Evolutionary conservation across 2,329 filamentous ascomycete genomes (phyloP), one percentile per base, ranked within the genome.

Genomic region (Fusarium tanahbumbuense): DNA sequence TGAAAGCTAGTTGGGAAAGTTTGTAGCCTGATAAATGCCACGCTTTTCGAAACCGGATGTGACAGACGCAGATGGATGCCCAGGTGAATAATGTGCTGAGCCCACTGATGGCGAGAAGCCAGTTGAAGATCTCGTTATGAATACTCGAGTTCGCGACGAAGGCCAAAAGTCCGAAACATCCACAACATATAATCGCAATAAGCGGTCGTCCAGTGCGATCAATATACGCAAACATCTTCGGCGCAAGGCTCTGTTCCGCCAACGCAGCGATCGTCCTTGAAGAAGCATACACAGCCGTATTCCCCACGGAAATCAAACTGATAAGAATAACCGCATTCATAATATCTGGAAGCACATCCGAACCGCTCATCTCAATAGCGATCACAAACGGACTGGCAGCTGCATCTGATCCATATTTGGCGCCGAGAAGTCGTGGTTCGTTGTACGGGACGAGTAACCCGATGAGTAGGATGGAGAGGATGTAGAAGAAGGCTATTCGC

Each of bases 301-400:
- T 97, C 56, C 94, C 93, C 60, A 97, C 94, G 1, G 93, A 96
- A 22, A 97, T 84, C 22, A 97, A 92, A n/a, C 94, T 92, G 67
- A 97, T 89, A 74, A 98, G 89, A 78, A 98, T 97, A 64, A 98
- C 93, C n/a, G 89, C 90, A 79, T 98, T 98, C 91, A 98, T 96
- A 48, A 97, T 87, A 1, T 92, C 94, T 1, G 93, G 93, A 7
- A 97, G 86, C 3, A 91, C 89, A 32, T 87, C 82, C 73, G 97
- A 96, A 16, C 93, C 91, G 6, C 93, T 93, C 67, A 93, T 91
- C 71, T 91, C 84, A 74, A 97, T 97, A 64, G 94, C 93, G 73
- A 98, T 96, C 72, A 98, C 94, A 77, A 98, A 98, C 2, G 94
- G 94, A 6, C 93, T 97, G 2, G 93, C 92, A 20, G 88, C 87